Evolutionary conservation across 768 basidiomycete genomes (phyloP).

Genomic region (Serendipita sp.): DNA sequence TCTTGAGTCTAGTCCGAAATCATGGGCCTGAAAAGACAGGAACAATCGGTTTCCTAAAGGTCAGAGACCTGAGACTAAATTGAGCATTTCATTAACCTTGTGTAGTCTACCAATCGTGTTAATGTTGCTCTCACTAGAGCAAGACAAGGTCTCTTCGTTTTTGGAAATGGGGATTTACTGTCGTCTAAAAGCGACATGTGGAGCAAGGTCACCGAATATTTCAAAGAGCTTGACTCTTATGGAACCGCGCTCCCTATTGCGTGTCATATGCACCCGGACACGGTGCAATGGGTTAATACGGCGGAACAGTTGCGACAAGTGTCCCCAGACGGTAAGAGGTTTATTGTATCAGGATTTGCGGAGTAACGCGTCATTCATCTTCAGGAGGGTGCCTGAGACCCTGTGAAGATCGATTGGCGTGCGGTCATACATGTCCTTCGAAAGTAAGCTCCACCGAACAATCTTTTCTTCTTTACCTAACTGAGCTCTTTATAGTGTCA

Average conservation of each 20-base stretch:
- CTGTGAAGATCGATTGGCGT: conserved; percentile 37
- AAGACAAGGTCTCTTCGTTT: conserved; percentile 52
- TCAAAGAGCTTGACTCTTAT: conserved; percentile 30
- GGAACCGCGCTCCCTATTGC: conserved; percentile 39
- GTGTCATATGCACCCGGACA: conserved; percentile 40
- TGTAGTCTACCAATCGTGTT: conserved; percentile 20
- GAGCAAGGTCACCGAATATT: conserved; percentile 38
- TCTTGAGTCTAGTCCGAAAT: conserved; percentile 60
- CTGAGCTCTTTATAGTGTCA: conserved; percentile 31
- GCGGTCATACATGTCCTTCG: conserved; percentile 50
- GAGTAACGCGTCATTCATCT: neutral
- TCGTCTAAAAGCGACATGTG: conserved; percentile 38
- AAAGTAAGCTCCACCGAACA: conserved; percentile 23
- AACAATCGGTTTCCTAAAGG: conserved; percentile 60
- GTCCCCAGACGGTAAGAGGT: conserved; percentile 38
- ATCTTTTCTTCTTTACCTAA: neutral
- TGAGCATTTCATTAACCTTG: neutral
- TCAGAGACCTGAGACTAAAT: conserved; percentile 14
- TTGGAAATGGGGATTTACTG: conserved; percentile 49
- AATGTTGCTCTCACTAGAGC: conserved; percentile 59
- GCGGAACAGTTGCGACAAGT: conserved; percentile 35
- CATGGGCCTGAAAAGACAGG: conserved; percentile 25
- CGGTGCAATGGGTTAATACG: conserved; percentile 24
- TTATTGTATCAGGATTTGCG: neutral
- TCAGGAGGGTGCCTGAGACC: conserved; percentile 46